Conservation (phyloP, 2,329 filamentous ascomycete species). For the Cladosporium velox region DNA sequence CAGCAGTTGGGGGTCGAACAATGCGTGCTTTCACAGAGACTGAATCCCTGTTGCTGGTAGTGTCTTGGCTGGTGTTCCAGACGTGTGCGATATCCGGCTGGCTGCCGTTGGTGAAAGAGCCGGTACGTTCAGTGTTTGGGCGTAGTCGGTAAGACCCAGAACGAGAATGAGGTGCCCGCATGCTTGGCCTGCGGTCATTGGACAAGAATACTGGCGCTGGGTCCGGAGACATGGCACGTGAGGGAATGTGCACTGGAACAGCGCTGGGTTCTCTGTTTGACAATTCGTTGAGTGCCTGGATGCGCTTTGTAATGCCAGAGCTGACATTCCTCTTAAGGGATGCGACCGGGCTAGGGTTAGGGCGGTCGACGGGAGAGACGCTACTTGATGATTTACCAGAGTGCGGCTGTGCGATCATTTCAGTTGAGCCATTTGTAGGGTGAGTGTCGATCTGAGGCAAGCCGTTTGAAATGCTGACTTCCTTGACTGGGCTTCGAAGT, state of each 20-base stretch:
- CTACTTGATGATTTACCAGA: constrained; percentile 8
- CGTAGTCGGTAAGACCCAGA: constrained; percentile 13
- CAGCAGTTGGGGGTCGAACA: constrained; percentile 61
- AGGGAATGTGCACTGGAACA: constrained; percentile 23
- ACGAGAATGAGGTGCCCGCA: constrained; percentile 15
- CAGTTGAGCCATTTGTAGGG: constrained; percentile 10
- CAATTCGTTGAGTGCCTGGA: constrained; percentile 87
- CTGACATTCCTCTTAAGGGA: constrained; percentile 73
- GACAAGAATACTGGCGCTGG: constrained; percentile 18
- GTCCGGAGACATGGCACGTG: constrained; percentile 25
- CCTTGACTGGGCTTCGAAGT: constrained; percentile 12
- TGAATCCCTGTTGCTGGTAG: constrained; percentile 61
- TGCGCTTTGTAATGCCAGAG: constrained; percentile 88
- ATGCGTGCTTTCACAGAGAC: constrained; percentile 89
- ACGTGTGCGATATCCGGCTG: constrained; percentile 36
- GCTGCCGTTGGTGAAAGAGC: constrained; percentile 21
- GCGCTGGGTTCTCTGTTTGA: constrained; percentile 30
- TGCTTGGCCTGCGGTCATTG: constrained; percentile 15
- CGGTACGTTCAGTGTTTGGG: constrained; percentile 16
- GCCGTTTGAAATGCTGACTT: constrained; percentile 11
- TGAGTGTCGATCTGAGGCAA: constrained; percentile 13
- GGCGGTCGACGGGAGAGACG: constrained; percentile 33
- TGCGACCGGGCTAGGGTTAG: constrained; percentile 44
- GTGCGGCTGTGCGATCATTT: neutral
- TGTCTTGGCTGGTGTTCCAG: constrained; percentile 45